Evolutionary conservation across 768 basidiomycete genomes (phyloP).

Genomic region (Suillus occidentalis): DNA sequence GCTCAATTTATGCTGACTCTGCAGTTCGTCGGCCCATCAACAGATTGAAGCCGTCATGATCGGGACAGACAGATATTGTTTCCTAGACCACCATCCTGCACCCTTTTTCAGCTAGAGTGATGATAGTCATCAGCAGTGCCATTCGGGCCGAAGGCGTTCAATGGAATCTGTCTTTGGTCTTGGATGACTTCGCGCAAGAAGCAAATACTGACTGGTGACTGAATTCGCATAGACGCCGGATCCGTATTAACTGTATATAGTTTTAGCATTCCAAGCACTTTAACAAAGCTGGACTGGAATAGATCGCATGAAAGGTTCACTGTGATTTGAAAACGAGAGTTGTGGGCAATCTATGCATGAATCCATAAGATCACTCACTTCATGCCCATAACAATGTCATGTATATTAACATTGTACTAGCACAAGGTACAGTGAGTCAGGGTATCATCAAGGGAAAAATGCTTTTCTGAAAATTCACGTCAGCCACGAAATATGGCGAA

Average conservation of each 20-base stretch:
- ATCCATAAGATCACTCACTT: constrained; percentile 30
- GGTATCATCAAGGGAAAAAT: constrained; percentile 65
- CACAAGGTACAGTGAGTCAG: constrained; percentile 49
- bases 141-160: background rate
- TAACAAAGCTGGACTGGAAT: constrained; percentile 43
- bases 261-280: constrained; percentile 51
- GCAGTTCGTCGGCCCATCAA: too few species aligned
- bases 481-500: constrained; percentile 18
- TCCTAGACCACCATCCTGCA: too few species aligned
- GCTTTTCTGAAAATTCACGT: constrained; percentile 23
- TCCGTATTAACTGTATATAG: background rate
- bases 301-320: constrained; percentile 77
- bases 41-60: too few species aligned
- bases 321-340: constrained; percentile 41
- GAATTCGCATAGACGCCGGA: background rate
- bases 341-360: background rate
- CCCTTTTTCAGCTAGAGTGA: too few species aligned
- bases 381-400: constrained; percentile 72
- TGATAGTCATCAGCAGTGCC: background rate
- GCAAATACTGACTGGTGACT: background rate
- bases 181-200: background rate
- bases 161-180: background rate
- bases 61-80: too few species aligned
- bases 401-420: background rate
- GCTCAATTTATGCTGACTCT: too few species aligned